Base-by-base conservation (phyloP, 2,329 filamentous ascomycete genomes). In the Arthrobotrys conoides region DNA sequence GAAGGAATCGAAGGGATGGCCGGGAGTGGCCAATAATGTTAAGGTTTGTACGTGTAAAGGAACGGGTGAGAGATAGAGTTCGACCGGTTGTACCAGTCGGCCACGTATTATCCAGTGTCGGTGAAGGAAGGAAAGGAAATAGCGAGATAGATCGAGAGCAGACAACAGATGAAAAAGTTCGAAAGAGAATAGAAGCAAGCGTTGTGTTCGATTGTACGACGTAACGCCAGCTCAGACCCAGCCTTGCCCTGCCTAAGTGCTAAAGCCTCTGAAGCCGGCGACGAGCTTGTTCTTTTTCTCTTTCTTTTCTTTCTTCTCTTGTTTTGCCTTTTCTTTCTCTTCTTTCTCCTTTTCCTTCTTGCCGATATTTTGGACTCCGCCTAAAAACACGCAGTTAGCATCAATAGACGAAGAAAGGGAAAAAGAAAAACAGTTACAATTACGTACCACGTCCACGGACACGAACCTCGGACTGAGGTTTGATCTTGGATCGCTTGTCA, bases 391-490 rank as follows among this genome's bases (percentile, higher is more conserved):
- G 27, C 27, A 61, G 57, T 83, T 80, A 84, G 81, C 71, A 71
- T 80, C 46, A 38, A 51, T 61, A 55, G 49, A 8, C 61, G n/a
- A 55, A 70, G 22, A 61, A 53, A 63, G 76, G 44, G 33, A 51
- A 51, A n/a, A 49, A 12, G 9, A 27, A 27, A 14, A 9, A 33
- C 3, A 9, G 22, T 16, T 2, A 16, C 30, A 30, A 16, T 2
- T 87, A 84, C 81, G 48, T 75, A 89, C 88, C 88, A 85, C 88
- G 84, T 61, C 88, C 88, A 81, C 87, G 88, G 22, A 88, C 84
- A 69, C 88, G 84, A 18, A 87, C 84, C 80, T 88, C 86, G 69
- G 86, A 86, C 68, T 86, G 86, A 10, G 85, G 83, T 51, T 85
- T 85, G 68, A 87, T 86, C 81, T 86, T 88, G 10, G 85, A 83